Evolutionary conservation across 352 stramenopile species (phyloP).

Genomic region (Globisporangium echinulatum): DNA sequence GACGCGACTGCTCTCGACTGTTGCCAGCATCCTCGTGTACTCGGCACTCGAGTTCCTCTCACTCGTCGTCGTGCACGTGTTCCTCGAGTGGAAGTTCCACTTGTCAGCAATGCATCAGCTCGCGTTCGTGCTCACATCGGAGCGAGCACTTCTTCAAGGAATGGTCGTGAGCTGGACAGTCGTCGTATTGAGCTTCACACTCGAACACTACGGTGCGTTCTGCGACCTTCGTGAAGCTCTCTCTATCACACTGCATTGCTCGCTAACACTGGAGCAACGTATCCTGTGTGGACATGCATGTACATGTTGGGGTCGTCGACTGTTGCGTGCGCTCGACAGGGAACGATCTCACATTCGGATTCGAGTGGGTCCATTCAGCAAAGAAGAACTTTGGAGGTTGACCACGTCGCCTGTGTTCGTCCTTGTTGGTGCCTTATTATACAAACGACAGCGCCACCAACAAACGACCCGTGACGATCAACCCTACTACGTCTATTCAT

Average conservation of each 20-base stretch:
- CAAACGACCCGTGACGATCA: no score
- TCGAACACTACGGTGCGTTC: not conserved
- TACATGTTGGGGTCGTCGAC: not conserved
- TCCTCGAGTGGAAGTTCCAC: conserved; percentile 17
- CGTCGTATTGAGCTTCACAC: conserved; percentile 2
- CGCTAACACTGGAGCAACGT: not conserved
- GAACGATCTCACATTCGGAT: conserved; percentile 5
- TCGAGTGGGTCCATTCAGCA: not conserved
- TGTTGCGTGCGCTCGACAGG: not conserved
- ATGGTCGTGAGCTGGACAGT: conserved; percentile 1
- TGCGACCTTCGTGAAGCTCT: not conserved
- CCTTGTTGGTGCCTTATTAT: no score
- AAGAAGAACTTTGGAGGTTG: not conserved
- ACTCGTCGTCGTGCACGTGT: conserved; percentile 8
- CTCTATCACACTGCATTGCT: not conserved
- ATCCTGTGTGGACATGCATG: not conserved
- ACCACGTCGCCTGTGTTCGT: no score
- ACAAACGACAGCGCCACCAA: no score
- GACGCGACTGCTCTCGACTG: conserved; percentile 4
- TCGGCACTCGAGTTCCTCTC: conserved; percentile 21
- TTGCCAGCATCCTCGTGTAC: conserved; percentile 17
- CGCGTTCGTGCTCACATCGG: conserved; percentile 27
- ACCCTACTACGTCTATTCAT: no score
- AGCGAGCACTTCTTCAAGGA: not conserved
- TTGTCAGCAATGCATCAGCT: conserved; percentile 23